A percentile compares a stretch with the other conserved stretches of the same genome.
Evolutionary conservation across 805 yeast genomes (phyloP).

Genomic region (Candida stauntonica): DNA sequence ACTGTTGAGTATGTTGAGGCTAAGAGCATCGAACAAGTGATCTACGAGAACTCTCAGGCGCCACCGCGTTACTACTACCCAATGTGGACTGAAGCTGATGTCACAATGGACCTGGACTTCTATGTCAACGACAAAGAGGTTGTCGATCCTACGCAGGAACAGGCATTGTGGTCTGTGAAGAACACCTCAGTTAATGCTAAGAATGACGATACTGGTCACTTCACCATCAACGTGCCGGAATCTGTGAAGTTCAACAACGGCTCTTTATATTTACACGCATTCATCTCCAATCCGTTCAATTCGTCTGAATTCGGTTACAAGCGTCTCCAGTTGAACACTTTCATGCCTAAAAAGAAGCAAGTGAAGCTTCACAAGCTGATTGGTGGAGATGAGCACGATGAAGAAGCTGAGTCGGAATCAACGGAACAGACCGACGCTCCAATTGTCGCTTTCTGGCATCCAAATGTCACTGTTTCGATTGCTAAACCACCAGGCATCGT

Average conservation of each 20-base stretch:
- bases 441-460: conserved; percentile 34
- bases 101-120: conserved; percentile 18
- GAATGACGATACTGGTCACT: conserved; percentile 13
- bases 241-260: conserved; percentile 28
- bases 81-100: conserved; percentile 16
- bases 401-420: conserved; percentile 14
- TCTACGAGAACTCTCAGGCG: conserved; percentile 24
- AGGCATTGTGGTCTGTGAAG: conserved; percentile 6
- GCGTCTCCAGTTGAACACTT: conserved; percentile 26
- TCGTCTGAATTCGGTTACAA: conserved; percentile 20
- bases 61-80: conserved; percentile 21
- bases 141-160: conserved; percentile 3
- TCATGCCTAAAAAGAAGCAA: conserved; percentile 27
- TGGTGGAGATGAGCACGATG: conserved; percentile 20
- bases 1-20: conserved; percentile 4
- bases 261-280: conserved; percentile 32
- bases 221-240: conserved; percentile 15
- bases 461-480: conserved; percentile 32
- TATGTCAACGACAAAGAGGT: conserved; percentile 21
- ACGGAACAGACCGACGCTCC: conserved; percentile 1
- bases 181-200: conserved; percentile 8
- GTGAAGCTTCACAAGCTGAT: conserved; percentile 30
- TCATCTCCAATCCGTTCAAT: conserved; percentile 21
- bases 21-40: conserved; percentile 19
- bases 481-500: conserved; percentile 22